phyloP scores from a whole-genome alignment of 495 filamentous ascomycete species.

The Alectoria sarmentosa region DNA sequence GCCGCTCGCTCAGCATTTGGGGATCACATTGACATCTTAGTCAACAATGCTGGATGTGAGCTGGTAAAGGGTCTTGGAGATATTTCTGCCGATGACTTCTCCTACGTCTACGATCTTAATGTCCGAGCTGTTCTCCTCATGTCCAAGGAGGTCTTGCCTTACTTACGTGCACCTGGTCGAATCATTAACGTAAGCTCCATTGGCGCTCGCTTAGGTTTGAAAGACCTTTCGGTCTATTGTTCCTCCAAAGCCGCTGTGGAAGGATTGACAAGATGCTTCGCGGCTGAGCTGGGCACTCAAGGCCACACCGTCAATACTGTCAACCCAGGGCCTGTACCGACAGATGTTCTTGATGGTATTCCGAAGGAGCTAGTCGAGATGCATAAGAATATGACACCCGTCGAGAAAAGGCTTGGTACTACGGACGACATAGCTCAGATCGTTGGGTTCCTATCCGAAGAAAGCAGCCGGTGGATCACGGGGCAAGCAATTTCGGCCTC shows the following conservation, averaged over 20 bases:
- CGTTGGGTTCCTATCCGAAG: constrained; percentile 45
- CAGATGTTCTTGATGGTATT: constrained; percentile 36
- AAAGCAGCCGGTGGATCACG: constrained; percentile 47
- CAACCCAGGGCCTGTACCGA: constrained; percentile 35
- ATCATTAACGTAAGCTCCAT: constrained; percentile 52
- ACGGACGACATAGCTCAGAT: constrained; percentile 53
- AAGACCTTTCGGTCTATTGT: constrained; percentile 33
- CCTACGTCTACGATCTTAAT: constrained; percentile 36
- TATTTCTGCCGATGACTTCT: constrained; percentile 33
- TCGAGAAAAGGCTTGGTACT: constrained; percentile 41
- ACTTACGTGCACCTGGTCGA: constrained; percentile 39
- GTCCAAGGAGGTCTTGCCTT: constrained; percentile 40
- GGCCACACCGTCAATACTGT: constrained; percentile 42
- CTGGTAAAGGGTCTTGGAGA: constrained; percentile 26
- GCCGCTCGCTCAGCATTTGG: constrained; percentile 27
- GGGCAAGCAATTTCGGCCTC: constrained; percentile 52
- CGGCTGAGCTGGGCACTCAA: constrained; percentile 37
- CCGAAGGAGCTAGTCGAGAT: constrained; percentile 30
- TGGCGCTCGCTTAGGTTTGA: constrained; percentile 36
- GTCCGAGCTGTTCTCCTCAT: constrained; percentile 37
- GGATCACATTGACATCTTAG: constrained; percentile 27
- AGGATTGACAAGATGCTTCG: constrained; percentile 37
- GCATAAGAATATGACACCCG: constrained; percentile 36
- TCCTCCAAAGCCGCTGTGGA: constrained; percentile 44
- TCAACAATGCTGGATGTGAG: constrained; percentile 27